These are phyloP conservation scores for Epichloe gansuensis DNA, from an alignment of 2,329 filamentous ascomycete genomes.

Conservation along the genomic window DNA sequence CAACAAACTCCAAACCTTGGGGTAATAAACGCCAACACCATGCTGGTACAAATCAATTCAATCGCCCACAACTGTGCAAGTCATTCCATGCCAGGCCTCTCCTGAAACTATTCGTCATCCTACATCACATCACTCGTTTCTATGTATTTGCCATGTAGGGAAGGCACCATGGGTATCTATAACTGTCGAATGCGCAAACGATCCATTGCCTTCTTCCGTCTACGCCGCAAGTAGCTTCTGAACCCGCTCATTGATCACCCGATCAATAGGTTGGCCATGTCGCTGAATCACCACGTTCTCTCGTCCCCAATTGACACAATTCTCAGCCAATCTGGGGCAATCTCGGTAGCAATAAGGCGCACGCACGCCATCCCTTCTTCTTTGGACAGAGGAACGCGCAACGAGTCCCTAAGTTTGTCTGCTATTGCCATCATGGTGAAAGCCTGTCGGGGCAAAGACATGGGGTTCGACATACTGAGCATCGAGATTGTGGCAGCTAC, in stretches of 20 bases:
- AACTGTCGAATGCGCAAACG: not conserved
- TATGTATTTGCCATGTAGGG: not conserved
- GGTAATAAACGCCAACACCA: conserved; percentile 9
- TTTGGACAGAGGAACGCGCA: conserved; percentile 40
- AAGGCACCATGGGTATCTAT: not conserved
- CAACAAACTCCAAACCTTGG: not conserved
- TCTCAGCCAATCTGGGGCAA: conserved; percentile 44
- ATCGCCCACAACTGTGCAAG: not conserved
- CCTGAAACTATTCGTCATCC: not conserved
- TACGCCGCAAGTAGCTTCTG: conserved; percentile 19
- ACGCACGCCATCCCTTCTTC: conserved; percentile 41
- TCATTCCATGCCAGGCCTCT: not conserved
- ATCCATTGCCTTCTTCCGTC: not conserved
- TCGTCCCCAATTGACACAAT: conserved; percentile 39
- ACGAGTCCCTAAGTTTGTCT: conserved; percentile 55
- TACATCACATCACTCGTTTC: not conserved
- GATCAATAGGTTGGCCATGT: conserved; percentile 26
- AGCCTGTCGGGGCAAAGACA: conserved; percentile 43
- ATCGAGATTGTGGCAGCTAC: conserved; percentile 56
- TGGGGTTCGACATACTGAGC: conserved; percentile 42
- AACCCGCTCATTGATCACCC: conserved; percentile 25
- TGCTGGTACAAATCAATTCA: not conserved
- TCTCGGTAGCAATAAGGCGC: conserved; percentile 38
- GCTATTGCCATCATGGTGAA: conserved; percentile 54
- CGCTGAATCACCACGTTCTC: conserved; percentile 47